Evolutionary conservation across 2,329 filamentous ascomycete species (phyloP), one percentile per base, ranked within the genome.

Genomic region (Pestalotiopsis sp.): DNA sequence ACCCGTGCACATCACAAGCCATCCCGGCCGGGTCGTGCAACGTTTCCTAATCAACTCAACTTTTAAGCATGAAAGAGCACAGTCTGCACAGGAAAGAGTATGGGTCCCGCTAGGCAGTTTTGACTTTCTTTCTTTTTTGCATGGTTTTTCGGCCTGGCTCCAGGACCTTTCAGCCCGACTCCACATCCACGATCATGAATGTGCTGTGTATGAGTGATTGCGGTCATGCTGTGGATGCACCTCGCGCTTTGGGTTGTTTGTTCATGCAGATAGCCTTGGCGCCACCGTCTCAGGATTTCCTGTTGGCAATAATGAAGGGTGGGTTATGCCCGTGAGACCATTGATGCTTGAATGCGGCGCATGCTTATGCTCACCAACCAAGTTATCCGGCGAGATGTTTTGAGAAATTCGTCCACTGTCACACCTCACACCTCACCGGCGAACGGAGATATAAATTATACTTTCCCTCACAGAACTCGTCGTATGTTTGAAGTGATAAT

Each of bases 91-190:
- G 14, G 11, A 14, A 48, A 48, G 13, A 48, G 44, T 48, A 48
- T 48, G 44, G 39, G 57, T 14, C 10, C 26, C 20, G 26, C 58
- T 61, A 35, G 24, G 7, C 22, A 26, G 22, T n/a, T n/a, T 35
- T n/a, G 26, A 30, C 13, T n/a, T 17, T 4, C 4, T 17, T 35
- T 35, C 40, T 35, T 61, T 14, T 61, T 61, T 20, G 35, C 4
- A n/a, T 61, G n/a, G 20, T n/a, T 39, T 61, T 61, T 61, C 5
- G 30, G 58, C 58, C 58, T 61, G 40, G 58, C 58, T 35, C 30
- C 14, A 39, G 58, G 58, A 39, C 26, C 55, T 61, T 61, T 61
- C 58, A 61, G 58, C 58, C 20, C 24, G n/a, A 39, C 44, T 61
- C 58, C 58, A 61, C 58, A n/a, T n/a, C 35, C n/a, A 35, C 58